Base-by-base conservation (phyloP, 305 asterid species). In the Fraxinus floribunda region DNA sequence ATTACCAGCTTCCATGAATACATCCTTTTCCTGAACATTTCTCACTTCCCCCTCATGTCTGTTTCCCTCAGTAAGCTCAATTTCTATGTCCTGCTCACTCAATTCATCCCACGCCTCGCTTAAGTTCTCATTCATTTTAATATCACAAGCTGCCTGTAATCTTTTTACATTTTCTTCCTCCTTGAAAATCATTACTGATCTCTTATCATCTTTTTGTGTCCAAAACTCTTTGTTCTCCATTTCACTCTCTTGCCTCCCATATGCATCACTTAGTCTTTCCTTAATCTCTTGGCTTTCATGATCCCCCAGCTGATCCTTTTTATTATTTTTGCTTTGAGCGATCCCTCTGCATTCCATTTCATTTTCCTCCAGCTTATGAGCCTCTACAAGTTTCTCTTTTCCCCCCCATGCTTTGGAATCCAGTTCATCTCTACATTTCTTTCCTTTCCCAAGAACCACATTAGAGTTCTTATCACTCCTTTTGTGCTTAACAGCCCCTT, bases 181-280 rank as follows among this genome's bases (percentile, higher is more conserved):
- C 77, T 44, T 72, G 78, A 62, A 36, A 78, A 79, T 30, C 38
- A 5, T 0, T 8, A 79, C 36, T 57, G 83, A 57, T 60, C 79
- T 83, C 57, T 68, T 81, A 60, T 75, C 64, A 2, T 20, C 78
- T 80, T 84, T 87, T 68, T 84, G 86, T 29, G 78, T 78, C 88
- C 81, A 80, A 75, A 80, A 76, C 87, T 80, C 81, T 78, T 66
- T 38, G 83, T 38, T 78, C 76, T 88, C 82, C 70, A 86, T 39
- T 66, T 75, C 81, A 76, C 26, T 76, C 73, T 82, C 83, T 35
- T 83, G 86, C 80, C 80, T 80, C 76, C 46, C 80, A 24, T 78
- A 44, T 76, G 84, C 78, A 84, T 83, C 91, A 64, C 80, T 81
- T 76, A 44, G 80, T 84, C 82, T 82, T 85, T 86, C 89, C 84